phyloP scores from a whole-genome alignment of 2,329 filamentous ascomycete species.

The Xenosphaeropsis pyriputrescens region DNA sequence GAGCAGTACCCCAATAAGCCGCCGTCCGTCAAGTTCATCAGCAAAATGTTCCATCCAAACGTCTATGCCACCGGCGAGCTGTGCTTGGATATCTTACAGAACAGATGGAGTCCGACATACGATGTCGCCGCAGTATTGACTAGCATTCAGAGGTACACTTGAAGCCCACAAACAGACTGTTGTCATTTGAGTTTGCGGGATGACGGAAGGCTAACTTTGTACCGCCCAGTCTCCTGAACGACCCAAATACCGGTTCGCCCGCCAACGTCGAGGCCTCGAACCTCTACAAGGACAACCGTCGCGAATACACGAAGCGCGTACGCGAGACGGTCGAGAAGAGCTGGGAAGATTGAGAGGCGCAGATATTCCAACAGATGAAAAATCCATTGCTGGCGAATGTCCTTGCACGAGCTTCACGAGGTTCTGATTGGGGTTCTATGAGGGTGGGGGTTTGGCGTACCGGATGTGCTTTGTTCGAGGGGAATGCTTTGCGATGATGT shows the following conservation, averaged over 20 bases:
- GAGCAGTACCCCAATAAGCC: constrained; percentile 99
- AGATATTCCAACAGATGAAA: no score
- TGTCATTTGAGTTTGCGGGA: constrained; percentile 1
- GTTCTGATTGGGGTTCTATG: no score
- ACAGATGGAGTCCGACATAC: constrained; percentile 96
- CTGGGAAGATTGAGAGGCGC: constrained; percentile 65
- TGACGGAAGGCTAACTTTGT: constrained; percentile 14
- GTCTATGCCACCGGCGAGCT: constrained; percentile 95
- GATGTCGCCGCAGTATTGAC: constrained; percentile 95
- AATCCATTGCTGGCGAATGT: no score
- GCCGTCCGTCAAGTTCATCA: constrained; percentile 95
- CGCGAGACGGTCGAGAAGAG: constrained; percentile 97
- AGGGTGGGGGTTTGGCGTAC: no score
- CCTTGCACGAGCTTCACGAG: no score
- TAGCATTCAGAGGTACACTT: constrained; percentile 85
- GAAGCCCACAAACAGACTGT: no score
- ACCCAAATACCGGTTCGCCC: constrained; percentile 95
- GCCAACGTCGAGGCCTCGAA: constrained; percentile 98
- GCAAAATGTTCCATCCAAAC: constrained; percentile 98
- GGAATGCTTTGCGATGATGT: no score
- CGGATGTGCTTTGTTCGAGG: no score
- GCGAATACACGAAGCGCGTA: constrained; percentile 91
- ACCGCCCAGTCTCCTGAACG: constrained; percentile 66
- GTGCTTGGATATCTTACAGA: constrained; percentile 92
- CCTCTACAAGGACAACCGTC: constrained; percentile 93